A percentile compares a stretch with the other conserved stretches of the same genome.
These are phyloP conservation scores for Xylariaceae sp. DNA, from an alignment of 2,329 filamentous ascomycete species.

Conservation along the genomic window DNA sequence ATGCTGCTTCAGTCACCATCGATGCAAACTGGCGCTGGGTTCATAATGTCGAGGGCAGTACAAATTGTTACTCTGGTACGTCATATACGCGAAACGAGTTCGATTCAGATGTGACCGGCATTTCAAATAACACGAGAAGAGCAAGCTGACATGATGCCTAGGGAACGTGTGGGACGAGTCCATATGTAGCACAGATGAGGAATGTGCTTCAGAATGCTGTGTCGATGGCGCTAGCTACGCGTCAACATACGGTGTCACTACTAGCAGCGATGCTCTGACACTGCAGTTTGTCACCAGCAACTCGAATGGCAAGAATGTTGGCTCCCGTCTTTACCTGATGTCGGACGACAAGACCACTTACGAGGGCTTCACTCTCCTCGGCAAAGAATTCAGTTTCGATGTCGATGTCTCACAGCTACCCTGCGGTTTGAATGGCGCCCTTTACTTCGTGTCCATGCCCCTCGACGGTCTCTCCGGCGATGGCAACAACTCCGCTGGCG, in stretches of 20 bases:
- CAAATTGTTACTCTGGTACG: slow-evolving; percentile 47
- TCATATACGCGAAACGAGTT: slow-evolving; percentile 26
- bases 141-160: slow-evolving; percentile 34
- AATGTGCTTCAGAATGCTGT: slow-evolving; percentile 41
- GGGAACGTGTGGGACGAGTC: slow-evolving; percentile 34
- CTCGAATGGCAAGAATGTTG: slow-evolving; percentile 37
- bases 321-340: slow-evolving; percentile 56
- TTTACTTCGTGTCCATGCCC: slow-evolving; percentile 57
- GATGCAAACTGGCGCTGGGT: slow-evolving; percentile 53
- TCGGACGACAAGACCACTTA: slow-evolving; percentile 52
- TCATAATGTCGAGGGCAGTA: slow-evolving; percentile 37
- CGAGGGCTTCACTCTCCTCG: slow-evolving; percentile 55
- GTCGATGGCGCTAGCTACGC: slow-evolving; percentile 45
- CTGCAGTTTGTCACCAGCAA: slow-evolving; percentile 51
- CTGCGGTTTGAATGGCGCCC: slow-evolving; percentile 61
- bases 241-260: slow-evolving; percentile 45
- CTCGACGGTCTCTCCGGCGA: slow-evolving; percentile 49
- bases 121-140: neutral
- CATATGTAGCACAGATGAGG: slow-evolving; percentile 36
- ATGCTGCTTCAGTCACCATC: slow-evolving; percentile 43
- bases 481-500: slow-evolving; percentile 43
- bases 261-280: slow-evolving; percentile 43
- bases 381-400: slow-evolving; percentile 61
- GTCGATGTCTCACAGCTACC: slow-evolving; percentile 57
- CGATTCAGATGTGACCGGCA: neutral